phyloP scores from a whole-genome alignment of 192 early-diverging fungal genomes.

The Rhizoclosmatium globosum region DNA sequence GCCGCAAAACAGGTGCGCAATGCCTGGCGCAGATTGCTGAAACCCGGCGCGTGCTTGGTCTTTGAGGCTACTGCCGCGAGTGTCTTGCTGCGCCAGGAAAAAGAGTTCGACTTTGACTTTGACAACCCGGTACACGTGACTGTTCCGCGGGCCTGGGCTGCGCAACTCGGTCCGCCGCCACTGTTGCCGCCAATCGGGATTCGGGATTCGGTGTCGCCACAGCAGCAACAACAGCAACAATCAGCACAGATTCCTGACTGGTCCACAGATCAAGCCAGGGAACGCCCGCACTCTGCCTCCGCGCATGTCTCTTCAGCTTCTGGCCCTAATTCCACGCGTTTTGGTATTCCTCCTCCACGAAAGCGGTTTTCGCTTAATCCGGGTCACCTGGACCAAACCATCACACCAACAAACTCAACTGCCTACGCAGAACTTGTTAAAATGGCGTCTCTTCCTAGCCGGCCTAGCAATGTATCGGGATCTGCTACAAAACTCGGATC shows the following conservation, averaged over 20 bases:
- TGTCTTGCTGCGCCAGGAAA: neutral
- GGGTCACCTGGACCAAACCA: too few relatives aligned
- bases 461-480: too few relatives aligned
- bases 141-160: slow-evolving; percentile 4
- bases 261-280: neutral
- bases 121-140: slow-evolving; percentile 25
- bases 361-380: too few relatives aligned
- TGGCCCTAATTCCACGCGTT: neutral
- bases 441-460: too few relatives aligned
- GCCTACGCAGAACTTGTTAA: too few relatives aligned
- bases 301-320: neutral
- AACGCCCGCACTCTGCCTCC: neutral
- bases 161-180: neutral
- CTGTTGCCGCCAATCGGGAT: neutral
- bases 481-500: too few relatives aligned
- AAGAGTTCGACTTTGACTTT: slow-evolving; percentile 19
- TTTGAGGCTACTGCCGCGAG: slow-evolving; percentile 15
- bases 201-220: neutral
- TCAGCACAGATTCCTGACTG: neutral
- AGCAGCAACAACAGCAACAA: neutral
- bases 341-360: too few relatives aligned
- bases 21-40: slow-evolving; percentile 19
- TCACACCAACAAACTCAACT: too few relatives aligned
- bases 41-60: slow-evolving; percentile 3
- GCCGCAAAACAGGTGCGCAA: neutral